These are phyloP conservation scores for Fusarium mexicanum DNA, from an alignment of 2,329 filamentous ascomycete genomes.

Conservation along the genomic window DNA sequence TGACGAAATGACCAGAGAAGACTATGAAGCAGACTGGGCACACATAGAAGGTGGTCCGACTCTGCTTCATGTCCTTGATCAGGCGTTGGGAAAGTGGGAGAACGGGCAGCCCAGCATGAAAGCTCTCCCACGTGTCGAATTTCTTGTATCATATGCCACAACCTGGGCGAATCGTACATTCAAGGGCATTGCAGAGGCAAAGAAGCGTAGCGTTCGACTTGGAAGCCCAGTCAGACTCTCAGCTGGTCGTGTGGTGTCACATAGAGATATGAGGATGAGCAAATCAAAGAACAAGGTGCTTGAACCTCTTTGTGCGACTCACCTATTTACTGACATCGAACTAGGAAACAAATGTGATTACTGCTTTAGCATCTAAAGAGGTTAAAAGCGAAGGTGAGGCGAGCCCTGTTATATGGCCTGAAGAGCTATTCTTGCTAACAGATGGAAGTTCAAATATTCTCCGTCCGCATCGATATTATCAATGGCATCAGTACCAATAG, in stretches of 20 bases:
- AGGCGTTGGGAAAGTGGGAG: slow-evolving; percentile 60
- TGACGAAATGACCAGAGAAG: slow-evolving; percentile 58
- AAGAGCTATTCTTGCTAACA: not conserved
- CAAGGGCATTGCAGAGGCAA: slow-evolving; percentile 73
- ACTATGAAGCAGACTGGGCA: slow-evolving; percentile 58
- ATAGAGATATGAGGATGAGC: slow-evolving; percentile 68
- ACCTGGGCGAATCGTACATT: slow-evolving; percentile 70
- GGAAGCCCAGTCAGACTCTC: slow-evolving; percentile 62
- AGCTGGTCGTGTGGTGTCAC: slow-evolving; percentile 57
- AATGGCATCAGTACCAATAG: slow-evolving; percentile 67
- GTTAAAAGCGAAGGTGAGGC: slow-evolving; percentile 50
- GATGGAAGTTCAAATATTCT: slow-evolving; percentile 65
- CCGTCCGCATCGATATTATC: slow-evolving; percentile 59
- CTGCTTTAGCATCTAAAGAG: slow-evolving; percentile 54
- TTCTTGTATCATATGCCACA: slow-evolving; percentile 68
- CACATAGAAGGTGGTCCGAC: slow-evolving; percentile 56
- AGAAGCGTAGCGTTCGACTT: slow-evolving; percentile 74
- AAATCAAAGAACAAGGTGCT: slow-evolving; percentile 48
- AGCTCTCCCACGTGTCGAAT: slow-evolving; percentile 68
- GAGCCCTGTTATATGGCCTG: no score
- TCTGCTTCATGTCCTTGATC: slow-evolving; percentile 60
- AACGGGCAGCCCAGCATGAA: slow-evolving; percentile 57
- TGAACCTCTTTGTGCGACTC: not conserved
- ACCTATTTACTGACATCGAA: slow-evolving; percentile 18
- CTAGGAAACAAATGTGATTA: slow-evolving; percentile 53